Evolutionary conservation across 2,329 filamentous ascomycete genomes (phyloP), one percentile per base, ranked within the genome.

Genomic region (Chaetomium strumarium): DNA sequence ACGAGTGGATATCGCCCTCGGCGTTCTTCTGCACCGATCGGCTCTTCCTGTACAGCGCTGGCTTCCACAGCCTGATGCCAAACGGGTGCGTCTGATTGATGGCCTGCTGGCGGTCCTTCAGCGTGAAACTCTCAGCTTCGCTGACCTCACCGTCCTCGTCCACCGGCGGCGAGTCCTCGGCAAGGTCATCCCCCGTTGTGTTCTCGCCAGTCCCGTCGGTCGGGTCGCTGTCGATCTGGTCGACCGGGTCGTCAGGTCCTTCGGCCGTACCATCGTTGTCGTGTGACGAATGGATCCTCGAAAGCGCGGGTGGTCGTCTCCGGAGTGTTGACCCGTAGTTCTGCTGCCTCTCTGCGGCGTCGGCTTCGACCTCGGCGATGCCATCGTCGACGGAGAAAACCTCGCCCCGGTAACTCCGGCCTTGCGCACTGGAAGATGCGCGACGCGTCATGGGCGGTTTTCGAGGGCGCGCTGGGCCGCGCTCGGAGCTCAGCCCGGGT

Each of bases 41-140:
- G 63, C 87, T 85, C 70, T 99, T 99, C 72, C 99, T 99, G 79
- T 99, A 99, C 58, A 99, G 70, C 1, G 93, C 95, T 40, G 93
- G 93, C 70, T 99, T 99, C 93, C 93, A 99, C 58, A 99, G 89
- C 67, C 95, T 85, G 67, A 99, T 97, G 76, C 93, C 93, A 64
- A 99, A 99, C 0, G 93, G 93, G 75, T 99, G 93, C 0, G 93
- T 99, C 68, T 96, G 86, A 72, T 99, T 99, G 76, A 99, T 99
- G 59, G 93, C 93, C 67, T 96, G 85, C 71, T 99, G 93, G 51
- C 93, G 84, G 69, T 99, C 93, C 69, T 95, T 96, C 62, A 99
- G 79, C 0, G 93, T 99, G 68, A 99, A 99, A 73, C 92, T 97
- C 72, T 96, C 93, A 1, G 93, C 88, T 62, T 97, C 93, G 68